Evolutionary conservation across 176 grass and related monocot species (phyloP).

Genomic region (Puccinellia tenuiflora): DNA sequence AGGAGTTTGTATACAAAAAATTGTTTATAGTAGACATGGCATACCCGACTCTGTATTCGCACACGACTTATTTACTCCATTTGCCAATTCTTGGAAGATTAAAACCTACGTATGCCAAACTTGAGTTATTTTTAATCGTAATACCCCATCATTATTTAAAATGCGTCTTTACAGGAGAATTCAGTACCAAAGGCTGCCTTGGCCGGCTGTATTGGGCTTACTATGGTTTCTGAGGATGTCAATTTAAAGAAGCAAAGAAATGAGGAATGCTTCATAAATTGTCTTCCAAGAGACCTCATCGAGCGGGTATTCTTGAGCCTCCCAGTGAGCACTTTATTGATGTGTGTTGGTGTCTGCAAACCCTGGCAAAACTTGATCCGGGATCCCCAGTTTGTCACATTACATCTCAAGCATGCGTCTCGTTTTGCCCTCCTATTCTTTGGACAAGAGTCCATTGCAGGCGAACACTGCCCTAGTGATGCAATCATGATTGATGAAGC

Average conservation of each 20-base stretch:
- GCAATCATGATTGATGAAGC: conserved; percentile 19
- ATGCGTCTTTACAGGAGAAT: background rate
- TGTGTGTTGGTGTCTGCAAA: conserved; percentile 22
- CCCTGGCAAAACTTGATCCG: conserved; percentile 12
- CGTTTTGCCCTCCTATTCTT: conserved; percentile 1
- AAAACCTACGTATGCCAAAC: background rate
- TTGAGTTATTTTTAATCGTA: background rate
- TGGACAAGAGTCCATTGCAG: background rate
- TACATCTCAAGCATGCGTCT: background rate
- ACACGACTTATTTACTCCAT: background rate
- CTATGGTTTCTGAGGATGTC: conserved; percentile 3
- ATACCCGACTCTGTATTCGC: background rate
- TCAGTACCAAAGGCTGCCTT: background rate
- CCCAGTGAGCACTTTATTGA: conserved; percentile 25
- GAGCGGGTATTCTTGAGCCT: conserved; percentile 18
- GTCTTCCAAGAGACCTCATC: conserved; percentile 4
- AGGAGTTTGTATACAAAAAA: background rate
- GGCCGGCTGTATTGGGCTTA: background rate
- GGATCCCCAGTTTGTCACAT: background rate
- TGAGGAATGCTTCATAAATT: background rate
- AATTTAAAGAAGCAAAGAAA: background rate
- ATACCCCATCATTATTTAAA: background rate
- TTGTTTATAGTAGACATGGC: background rate
- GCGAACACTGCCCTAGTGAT: conserved; percentile 8
- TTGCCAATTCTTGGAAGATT: background rate